Evolutionary conservation across 192 early-diverging fungal species (phyloP).

Genomic region (Coemansia biformis): DNA sequence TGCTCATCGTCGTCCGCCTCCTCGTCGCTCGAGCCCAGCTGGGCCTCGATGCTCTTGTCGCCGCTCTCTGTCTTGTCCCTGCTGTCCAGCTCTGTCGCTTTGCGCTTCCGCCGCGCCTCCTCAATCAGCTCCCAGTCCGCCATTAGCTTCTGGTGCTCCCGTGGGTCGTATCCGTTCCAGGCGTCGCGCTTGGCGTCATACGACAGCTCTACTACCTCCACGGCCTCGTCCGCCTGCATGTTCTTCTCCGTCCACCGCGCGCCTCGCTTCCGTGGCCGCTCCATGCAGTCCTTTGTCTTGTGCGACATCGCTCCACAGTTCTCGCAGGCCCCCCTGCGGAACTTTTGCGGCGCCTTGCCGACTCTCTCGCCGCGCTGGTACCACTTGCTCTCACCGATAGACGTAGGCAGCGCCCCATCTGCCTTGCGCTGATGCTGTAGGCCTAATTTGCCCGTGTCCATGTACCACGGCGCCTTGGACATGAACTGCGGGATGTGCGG

Average conservation of each 20-base stretch:
- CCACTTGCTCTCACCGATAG: constrained; percentile 18
- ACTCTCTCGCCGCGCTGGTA: constrained; percentile 31
- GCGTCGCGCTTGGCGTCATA: constrained; percentile 97
- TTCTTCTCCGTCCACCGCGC: constrained; percentile 83
- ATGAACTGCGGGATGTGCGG: constrained; percentile 98
- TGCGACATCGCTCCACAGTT: constrained; percentile 98
- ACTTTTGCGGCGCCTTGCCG: constrained; percentile 84
- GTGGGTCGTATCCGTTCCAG: constrained; percentile 97
- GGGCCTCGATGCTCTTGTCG: constrained; percentile 13
- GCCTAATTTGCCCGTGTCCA: constrained; percentile 72
- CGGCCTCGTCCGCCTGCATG: constrained; percentile 79
- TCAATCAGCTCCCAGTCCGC: constrained; percentile 85
- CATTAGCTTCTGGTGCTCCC: constrained; percentile 64
- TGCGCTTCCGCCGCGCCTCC: constrained; percentile 73
- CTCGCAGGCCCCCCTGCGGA: constrained; percentile 90
- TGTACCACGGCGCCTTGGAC: constrained; percentile 91
- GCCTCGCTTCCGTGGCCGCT: constrained; percentile 82
- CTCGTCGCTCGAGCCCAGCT: constrained; percentile 60
- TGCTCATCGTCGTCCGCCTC: constrained; percentile 79
- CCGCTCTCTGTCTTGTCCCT: background rate
- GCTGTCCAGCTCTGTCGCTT: constrained; percentile 68
- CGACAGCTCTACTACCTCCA: constrained; percentile 66
- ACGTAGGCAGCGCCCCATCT: background rate
- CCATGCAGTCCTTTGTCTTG: constrained; percentile 89
- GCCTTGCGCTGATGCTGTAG: constrained; percentile 78